Percentiles rank a stretch among this genome's conserved stretches.
Evolutionary conservation across 2,329 filamentous ascomycete species (phyloP).

Genomic region (Mariannaea sp.): DNA sequence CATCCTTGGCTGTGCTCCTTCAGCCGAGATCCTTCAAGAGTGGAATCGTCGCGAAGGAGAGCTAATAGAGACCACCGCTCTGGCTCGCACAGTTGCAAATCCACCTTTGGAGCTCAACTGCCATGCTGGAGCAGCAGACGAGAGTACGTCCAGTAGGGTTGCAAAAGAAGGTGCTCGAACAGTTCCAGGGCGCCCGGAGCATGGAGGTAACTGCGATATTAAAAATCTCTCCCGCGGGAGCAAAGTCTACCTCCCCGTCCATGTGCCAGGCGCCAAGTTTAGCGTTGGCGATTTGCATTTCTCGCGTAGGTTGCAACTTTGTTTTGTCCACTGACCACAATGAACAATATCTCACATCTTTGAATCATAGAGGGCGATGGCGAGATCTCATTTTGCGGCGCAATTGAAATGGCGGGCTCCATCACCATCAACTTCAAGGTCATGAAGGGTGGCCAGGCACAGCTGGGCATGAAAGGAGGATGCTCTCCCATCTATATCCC

Average conservation of each 20-base stretch:
- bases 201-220: constrained; percentile 91
- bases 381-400: constrained; percentile 86
- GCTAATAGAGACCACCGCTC: constrained; percentile 71
- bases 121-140: constrained; percentile 70
- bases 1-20: constrained; percentile 88
- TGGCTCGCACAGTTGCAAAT: constrained; percentile 74
- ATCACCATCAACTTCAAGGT: constrained; percentile 92
- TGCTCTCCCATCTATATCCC: constrained; percentile 75
- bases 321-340: not conserved
- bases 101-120: constrained; percentile 74
- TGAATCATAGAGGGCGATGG: constrained; percentile 74
- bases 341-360: too few species aligned
- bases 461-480: constrained; percentile 72
- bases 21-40: constrained; percentile 72
- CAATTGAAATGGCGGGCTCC: constrained; percentile 91
- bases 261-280: constrained; percentile 86
- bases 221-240: constrained; percentile 81
- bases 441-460: constrained; percentile 77
- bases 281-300: constrained; percentile 89
- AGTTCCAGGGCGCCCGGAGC: constrained; percentile 81
- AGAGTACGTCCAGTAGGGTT: constrained; percentile 66
- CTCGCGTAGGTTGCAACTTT: constrained; percentile 50
- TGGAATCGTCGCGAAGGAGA: constrained; percentile 88
- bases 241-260: constrained; percentile 86
- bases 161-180: constrained; percentile 81